Base-by-base conservation (phyloP, 2,329 filamentous ascomycete genomes). In the Pyrenochaeta sp. region DNA sequence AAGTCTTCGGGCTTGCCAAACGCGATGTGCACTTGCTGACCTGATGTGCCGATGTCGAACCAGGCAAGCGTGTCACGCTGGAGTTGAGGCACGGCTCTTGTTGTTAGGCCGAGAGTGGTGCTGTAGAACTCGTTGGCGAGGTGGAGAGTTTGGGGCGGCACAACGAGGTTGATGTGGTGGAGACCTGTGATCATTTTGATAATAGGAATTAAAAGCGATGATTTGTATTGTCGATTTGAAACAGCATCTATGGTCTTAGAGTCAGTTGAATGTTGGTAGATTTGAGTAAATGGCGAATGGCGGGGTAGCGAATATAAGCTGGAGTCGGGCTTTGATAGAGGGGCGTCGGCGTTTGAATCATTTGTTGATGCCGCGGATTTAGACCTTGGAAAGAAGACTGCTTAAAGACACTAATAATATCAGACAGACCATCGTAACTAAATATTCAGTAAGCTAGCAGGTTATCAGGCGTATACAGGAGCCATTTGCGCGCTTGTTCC, bases 11-110 rank as follows among this genome's bases (percentile, higher is more conserved):
- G 65, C 1, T 76, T 66, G 0, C 83, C 84, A 53, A 81, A 78
- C 0, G 83, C 82, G 49, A 88, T 73, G 66, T 88, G 85, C 13
- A 88, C 78, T 74, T 88, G 85, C 67, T 88, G 85, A 1, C 82
- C 81, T 2, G 79, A 79, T 2, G 77, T 76, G 13, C 80, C 84
- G 54, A 88, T 84, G 66, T 89, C 84, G 77, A 88, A 85, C 86
- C 87, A 89, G 8, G 83, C 81, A 1, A 88, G 75, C 1, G 75
- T 80, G 13, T 79, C 81, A 50, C 77, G 79, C 65, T 88, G 85
- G 1, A 82, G 68, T 2, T 75, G 73, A 0, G 87, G 87, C 0
- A 88, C 86, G 0, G 83, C 71, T 3, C 82, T 78, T 1, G 82
- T 73, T 4, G 75, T 81, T 5, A 90, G 79, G 12, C 85, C 86